These are phyloP conservation scores for Aphanomyces euteiches DNA, from an alignment of 352 stramenopile species.

Conservation along the genomic window DNA sequence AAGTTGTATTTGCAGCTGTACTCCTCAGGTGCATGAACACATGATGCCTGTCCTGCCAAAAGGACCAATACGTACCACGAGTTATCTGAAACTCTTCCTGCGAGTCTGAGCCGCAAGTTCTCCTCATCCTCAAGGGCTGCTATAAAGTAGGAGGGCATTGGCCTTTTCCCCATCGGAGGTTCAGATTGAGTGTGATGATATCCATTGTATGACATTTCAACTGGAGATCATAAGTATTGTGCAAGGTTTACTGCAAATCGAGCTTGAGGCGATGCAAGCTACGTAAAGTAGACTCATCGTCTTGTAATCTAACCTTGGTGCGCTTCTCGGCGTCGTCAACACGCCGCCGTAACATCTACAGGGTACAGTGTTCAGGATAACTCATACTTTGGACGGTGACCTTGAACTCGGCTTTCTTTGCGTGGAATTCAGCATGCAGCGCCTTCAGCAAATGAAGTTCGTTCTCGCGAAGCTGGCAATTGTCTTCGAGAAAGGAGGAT, in stretches of 20 bases:
- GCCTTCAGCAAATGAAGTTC: conserved; percentile 1
- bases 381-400: background rate
- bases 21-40: too few relatives aligned
- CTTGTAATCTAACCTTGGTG: background rate
- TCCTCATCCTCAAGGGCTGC: too few relatives aligned
- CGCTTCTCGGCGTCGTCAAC: conserved; percentile 1
- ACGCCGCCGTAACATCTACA: conserved; percentile 15
- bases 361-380: background rate
- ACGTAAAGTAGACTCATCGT: background rate
- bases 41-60: too few relatives aligned
- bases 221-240: too few relatives aligned
- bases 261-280: background rate
- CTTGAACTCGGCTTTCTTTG: conserved; percentile 25
- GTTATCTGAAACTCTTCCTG: too few relatives aligned
- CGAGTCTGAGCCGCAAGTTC: too few relatives aligned
- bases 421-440: conserved; percentile 27
- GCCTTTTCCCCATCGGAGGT: too few relatives aligned
- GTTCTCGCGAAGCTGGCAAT: background rate
- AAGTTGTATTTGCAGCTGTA: too few relatives aligned
- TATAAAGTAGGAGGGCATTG: too few relatives aligned
- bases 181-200: too few relatives aligned
- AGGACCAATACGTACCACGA: too few relatives aligned
- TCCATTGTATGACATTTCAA: too few relatives aligned
- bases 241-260: background rate
- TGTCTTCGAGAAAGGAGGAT: background rate